Evolutionary conservation across 208 protist species (phyloP).

Genomic region (Porcisia hertigi): DNA sequence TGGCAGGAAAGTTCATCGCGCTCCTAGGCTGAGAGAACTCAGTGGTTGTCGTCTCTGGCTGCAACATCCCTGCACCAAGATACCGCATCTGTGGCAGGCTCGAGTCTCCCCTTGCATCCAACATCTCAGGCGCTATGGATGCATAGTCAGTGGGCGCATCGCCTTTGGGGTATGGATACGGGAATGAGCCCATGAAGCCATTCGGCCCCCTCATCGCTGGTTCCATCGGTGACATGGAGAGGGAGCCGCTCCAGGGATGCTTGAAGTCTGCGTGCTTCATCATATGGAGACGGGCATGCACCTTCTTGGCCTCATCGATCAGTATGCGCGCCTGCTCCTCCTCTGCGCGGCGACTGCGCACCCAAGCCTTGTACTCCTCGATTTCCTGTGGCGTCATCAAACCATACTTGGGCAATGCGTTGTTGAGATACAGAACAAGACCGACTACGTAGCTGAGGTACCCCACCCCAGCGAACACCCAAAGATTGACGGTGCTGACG

Average conservation of each 20-base stretch:
- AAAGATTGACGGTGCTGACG: constrained; percentile 39
- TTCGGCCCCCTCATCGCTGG: constrained; percentile 15
- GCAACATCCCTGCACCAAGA: constrained; percentile 28
- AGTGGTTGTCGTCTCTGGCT: neutral
- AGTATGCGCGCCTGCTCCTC: constrained; percentile 46
- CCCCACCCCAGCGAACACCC: constrained; percentile 57
- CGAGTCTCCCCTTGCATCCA: neutral
- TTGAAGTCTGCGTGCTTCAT: constrained; percentile 33
- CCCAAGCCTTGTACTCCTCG: constrained; percentile 76
- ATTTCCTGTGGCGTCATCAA: constrained; percentile 74
- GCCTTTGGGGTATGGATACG: constrained; percentile 7
- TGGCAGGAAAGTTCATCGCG: constrained; percentile 2
- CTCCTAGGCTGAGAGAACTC: neutral
- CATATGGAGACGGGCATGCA: constrained; percentile 53
- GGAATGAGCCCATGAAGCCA: constrained; percentile 3
- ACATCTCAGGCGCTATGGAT: neutral
- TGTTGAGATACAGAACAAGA: constrained; percentile 59
- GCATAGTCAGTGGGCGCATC: constrained; percentile 1
- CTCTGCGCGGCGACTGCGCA: constrained; percentile 41
- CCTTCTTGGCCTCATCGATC: constrained; percentile 54
- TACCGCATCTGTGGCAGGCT: constrained; percentile 26
- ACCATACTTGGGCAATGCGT: constrained; percentile 76
- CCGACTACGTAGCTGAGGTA: constrained; percentile 59
- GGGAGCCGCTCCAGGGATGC: neutral
- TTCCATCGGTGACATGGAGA: constrained; percentile 6